Percentiles rank a stretch among this genome's conserved stretches.
Evolutionary conservation across 2,329 filamentous ascomycete genomes (phyloP).

Genomic region (Cladosporium sp.): DNA sequence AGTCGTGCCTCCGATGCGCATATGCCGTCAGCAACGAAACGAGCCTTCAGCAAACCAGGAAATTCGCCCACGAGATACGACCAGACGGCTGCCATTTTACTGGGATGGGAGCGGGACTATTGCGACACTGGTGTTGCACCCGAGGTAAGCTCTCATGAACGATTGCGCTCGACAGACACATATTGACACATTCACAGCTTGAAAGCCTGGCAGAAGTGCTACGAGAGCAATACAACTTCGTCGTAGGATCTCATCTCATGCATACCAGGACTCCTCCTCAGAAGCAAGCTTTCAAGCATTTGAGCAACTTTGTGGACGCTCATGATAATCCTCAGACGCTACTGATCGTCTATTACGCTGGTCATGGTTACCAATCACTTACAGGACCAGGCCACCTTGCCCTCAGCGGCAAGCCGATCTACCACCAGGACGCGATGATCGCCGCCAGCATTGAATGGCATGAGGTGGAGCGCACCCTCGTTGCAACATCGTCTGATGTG

Average conservation of each 20-base stretch:
- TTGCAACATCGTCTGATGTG: not conserved
- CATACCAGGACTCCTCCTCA: slow-evolving; percentile 6
- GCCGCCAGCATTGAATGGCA: not conserved
- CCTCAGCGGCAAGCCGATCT: not conserved
- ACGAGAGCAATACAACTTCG: not conserved
- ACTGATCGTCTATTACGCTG: slow-evolving; percentile 37
- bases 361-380: slow-evolving; percentile 28
- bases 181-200: not conserved
- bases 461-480: not conserved
- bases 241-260: not conserved
- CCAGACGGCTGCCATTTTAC: not conserved
- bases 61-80: not conserved
- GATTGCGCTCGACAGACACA: not conserved
- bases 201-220: not conserved
- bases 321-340: slow-evolving; percentile 29
- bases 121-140: not conserved
- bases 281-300: slow-evolving; percentile 26
- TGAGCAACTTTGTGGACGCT: slow-evolving; percentile 29
- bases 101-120: not conserved
- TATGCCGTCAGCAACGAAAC: no score
- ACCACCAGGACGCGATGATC: not conserved
- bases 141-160: not conserved
- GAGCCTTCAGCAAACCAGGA: no score
- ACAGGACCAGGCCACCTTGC: not conserved
- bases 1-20: no score